phyloP scores from a whole-genome alignment of 2,329 filamentous ascomycete species.

The Exophiala bonariae region DNA sequence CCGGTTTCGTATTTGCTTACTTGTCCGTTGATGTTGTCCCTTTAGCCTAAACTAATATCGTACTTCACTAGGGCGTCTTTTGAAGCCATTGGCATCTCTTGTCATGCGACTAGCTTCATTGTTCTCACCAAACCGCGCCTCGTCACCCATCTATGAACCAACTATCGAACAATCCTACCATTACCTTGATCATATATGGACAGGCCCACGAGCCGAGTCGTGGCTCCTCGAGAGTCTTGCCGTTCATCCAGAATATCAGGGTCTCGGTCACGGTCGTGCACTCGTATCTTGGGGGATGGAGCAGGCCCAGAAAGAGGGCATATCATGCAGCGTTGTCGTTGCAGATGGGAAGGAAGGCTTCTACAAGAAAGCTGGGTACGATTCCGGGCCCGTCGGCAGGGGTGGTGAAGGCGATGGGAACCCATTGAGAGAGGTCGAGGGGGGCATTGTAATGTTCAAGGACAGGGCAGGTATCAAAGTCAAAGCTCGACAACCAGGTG shows the following conservation, averaged over 20 bases:
- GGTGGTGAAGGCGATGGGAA: conserved; percentile 24
- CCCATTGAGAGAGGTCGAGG: conserved; percentile 20
- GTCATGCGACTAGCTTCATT: conserved; percentile 34
- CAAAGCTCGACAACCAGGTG: conserved; percentile 9
- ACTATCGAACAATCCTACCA: conserved; percentile 21
- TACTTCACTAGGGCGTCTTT: conserved; percentile 23
- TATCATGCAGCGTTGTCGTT: conserved; percentile 38
- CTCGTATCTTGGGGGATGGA: conserved; percentile 45
- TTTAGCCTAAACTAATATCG: too few relatives aligned
- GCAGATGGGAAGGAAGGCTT: conserved; percentile 43
- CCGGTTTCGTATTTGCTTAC: too few relatives aligned
- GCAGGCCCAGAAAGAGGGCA: conserved; percentile 21
- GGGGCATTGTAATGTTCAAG: conserved; percentile 23
- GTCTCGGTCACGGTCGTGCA: conserved; percentile 36
- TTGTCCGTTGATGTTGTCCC: too few relatives aligned
- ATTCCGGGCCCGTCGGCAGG: conserved; percentile 22
- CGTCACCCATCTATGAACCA: conserved; percentile 14
- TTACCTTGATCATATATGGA: conserved; percentile 31
- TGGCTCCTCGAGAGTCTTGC: conserved; percentile 30
- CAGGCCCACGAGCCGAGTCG: conserved; percentile 33
- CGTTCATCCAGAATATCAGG: conserved; percentile 39
- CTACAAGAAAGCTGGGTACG: conserved; percentile 39
- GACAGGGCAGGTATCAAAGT: conserved; percentile 20
- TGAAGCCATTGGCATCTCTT: conserved; percentile 43
- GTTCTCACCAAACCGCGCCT: conserved; percentile 23